Evolutionary conservation across 495 filamentous ascomycete genomes (phyloP), one percentile per base, ranked within the genome.

Genomic region (Aspergillus incahuasiensis): DNA sequence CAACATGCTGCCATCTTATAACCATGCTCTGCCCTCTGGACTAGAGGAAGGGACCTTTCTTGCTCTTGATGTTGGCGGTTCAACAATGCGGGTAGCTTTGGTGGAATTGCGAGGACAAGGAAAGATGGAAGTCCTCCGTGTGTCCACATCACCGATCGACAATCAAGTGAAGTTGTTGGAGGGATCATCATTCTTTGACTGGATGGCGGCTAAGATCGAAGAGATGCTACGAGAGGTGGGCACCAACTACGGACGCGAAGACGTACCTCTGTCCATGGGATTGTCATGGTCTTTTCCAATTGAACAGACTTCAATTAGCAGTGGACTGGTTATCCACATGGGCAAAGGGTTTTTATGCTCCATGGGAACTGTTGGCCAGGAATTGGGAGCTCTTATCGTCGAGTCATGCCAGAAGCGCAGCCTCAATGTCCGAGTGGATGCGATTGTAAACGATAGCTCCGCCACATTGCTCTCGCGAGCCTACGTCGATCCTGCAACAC

Each of bases 381-480:
- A 88, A 58, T 66, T 88, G 7, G 78, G 79, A 5, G 75, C 80
- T 30, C 67, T 88, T 48, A 78, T 88, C 51, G 78, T 78, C 57
- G 60, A 70, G 34, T 78, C 83, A 24, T 88, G 81, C 66, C 70
- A 73, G 46, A 76, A 77, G 51, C 70, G 74, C 54, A 61, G 61
- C 41, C 65, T 81, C 57, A 77, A 74, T 48, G 68, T 81, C 13
- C 66, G 69, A 39, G 68, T 95, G 55, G 78, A 85, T 32, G 89
- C 89, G 8, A 91, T 96, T 64, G 79, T 89, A 20, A 96, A 95
- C 65, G 91, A 96, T 57, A 82, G 89, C 18, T 89, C 91, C 15
- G 86, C 91, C 1, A 87, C 90, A 12, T 76, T 95, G 32, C 84
- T 94, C 5, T 88, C 89, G 4, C 82, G 87, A 48, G 84, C 89